phyloP scores from a whole-genome alignment of 2,329 filamentous ascomycete species.

The Aspergillus eucalypticola region DNA sequence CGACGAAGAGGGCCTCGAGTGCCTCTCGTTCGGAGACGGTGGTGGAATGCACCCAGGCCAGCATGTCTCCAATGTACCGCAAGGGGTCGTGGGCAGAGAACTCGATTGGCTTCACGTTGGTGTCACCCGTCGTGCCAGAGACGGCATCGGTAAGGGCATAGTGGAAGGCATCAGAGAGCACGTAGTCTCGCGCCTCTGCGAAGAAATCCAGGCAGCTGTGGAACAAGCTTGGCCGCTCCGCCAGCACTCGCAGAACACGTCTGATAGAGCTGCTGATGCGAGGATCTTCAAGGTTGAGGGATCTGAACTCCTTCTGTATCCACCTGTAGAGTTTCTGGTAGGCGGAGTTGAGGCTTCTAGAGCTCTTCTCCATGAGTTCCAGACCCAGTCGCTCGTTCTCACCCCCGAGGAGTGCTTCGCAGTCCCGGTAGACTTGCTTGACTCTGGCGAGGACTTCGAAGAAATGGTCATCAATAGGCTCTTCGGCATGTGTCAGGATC shows the following conservation, averaged over 20 bases:
- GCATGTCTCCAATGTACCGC: constrained; percentile 93
- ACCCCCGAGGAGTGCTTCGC: constrained; percentile 82
- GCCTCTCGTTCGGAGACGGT: constrained; percentile 93
- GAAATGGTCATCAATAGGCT: constrained; percentile 82
- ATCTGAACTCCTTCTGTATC: constrained; percentile 92
- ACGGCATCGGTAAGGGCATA: constrained; percentile 76
- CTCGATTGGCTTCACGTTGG: constrained; percentile 83
- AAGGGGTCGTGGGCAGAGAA: constrained; percentile 88
- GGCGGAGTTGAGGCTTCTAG: constrained; percentile 79
- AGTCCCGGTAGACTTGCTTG: constrained; percentile 85
- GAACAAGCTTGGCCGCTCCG: constrained; percentile 86
- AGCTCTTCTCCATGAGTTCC: constrained; percentile 88
- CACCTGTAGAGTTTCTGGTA: constrained; percentile 96
- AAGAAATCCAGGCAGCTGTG: constrained; percentile 93
- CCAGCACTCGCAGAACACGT: constrained; percentile 78
- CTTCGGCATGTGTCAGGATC: constrained; percentile 72
- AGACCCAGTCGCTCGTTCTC: constrained; percentile 86
- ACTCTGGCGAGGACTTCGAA: constrained; percentile 75
- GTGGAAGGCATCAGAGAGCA: constrained; percentile 86
- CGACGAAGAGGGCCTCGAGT: constrained; percentile 85
- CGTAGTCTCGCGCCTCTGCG: constrained; percentile 82
- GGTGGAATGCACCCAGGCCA: constrained; percentile 93
- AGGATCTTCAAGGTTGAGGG: constrained; percentile 87
- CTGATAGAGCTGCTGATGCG: constrained; percentile 86
- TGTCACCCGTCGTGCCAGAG: constrained; percentile 59